Evolutionary conservation across 2,329 filamentous ascomycete species (phyloP).

Genomic region (Gliomastix tumulicola): DNA sequence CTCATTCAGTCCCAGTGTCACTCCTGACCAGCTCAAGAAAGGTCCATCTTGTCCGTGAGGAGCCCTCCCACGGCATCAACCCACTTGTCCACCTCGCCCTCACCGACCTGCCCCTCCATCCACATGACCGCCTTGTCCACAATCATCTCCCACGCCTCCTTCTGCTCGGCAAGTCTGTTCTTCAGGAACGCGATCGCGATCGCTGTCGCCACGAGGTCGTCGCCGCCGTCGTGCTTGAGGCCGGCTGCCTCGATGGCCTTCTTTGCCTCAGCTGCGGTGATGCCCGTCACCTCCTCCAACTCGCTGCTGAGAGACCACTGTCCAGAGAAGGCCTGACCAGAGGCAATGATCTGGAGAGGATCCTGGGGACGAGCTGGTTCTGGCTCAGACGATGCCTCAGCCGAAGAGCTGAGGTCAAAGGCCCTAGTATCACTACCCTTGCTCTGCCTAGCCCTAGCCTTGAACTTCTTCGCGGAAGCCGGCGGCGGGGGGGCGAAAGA

Average conservation of each 20-base stretch:
- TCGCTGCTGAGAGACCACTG: constrained; percentile 18
- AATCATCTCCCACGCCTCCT: constrained; percentile 58
- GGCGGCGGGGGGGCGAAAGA: too few relatives aligned
- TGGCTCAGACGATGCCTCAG: too few relatives aligned
- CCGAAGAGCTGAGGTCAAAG: too few relatives aligned
- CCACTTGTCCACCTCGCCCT: constrained; percentile 8
- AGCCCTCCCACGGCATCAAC: too few relatives aligned
- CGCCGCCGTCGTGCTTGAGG: constrained; percentile 1
- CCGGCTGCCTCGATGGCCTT: constrained; percentile 5
- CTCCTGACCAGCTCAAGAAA: too few relatives aligned
- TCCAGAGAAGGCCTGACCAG: constrained; percentile 36
- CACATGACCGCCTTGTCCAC: constrained; percentile 51
- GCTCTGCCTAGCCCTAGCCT: too few relatives aligned
- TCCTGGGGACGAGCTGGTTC: too few relatives aligned
- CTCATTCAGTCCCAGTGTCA: too few relatives aligned
- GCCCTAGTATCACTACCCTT: too few relatives aligned
- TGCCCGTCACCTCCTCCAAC: constrained; percentile 18
- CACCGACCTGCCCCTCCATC: constrained; percentile 22
- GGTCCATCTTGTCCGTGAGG: too few relatives aligned
- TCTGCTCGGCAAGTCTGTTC: constrained; percentile 29
- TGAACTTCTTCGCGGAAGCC: too few relatives aligned
- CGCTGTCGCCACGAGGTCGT: constrained; percentile 16
- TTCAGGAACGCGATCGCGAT: constrained; percentile 31
- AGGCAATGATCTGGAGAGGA: constrained; percentile 31
- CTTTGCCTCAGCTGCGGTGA: constrained; percentile 4